These are phyloP conservation scores for Chlorella sp. DNA, from an alignment of 139 green algal genomes.

Conservation along the genomic window DNA sequence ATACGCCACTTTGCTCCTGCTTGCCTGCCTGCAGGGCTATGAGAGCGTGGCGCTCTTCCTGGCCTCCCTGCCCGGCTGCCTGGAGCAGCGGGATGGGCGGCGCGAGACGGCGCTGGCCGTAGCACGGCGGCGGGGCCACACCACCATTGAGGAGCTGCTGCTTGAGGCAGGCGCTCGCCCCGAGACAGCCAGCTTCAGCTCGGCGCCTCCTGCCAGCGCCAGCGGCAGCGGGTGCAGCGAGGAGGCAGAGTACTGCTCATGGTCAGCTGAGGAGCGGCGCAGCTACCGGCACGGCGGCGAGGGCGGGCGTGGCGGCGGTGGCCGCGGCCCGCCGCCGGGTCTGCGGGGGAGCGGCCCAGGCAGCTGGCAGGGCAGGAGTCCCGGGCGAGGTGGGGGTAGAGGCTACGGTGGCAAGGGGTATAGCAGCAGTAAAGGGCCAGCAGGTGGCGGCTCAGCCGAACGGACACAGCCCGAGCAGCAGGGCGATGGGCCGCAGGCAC, in stretches of 20 bases:
- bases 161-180: constrained; percentile 13
- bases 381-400: too few relatives aligned
- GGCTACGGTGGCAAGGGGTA: too few relatives aligned
- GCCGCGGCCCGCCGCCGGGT: background rate
- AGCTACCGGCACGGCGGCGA: constrained; percentile 19
- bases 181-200: background rate
- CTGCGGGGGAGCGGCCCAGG: background rate
- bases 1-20: background rate
- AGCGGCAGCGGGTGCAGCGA: background rate
- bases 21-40: constrained; percentile 2
- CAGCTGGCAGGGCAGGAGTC: background rate
- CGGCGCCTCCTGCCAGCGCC: background rate
- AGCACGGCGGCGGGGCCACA: constrained; percentile 2
- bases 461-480: too few relatives aligned
- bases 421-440: too few relatives aligned
- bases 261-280: constrained; percentile 14
- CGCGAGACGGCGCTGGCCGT: constrained; percentile 40
- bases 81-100: constrained; percentile 43
- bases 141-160: constrained; percentile 14
- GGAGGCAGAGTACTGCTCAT: constrained; percentile 25
- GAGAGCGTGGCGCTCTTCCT: constrained; percentile 30
- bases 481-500: too few relatives aligned
- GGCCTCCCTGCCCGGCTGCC: constrained; percentile 27
- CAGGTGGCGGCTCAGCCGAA: too few relatives aligned
- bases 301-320: background rate